Base-by-base conservation (phyloP, 2,329 filamentous ascomycete genomes). In the Zymoseptoria crescenta region DNA sequence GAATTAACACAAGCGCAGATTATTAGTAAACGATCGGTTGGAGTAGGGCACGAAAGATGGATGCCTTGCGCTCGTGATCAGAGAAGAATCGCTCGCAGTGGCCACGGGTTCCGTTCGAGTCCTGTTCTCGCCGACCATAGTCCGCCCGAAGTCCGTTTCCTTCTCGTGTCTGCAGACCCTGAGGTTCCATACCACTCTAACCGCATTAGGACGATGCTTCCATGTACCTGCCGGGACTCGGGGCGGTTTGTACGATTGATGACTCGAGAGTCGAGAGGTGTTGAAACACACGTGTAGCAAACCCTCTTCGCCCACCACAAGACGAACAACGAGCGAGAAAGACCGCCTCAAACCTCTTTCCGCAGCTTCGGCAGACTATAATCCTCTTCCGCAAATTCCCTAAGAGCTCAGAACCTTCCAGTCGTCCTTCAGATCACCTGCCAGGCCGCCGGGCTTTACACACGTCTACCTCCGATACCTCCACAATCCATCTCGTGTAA, bases 391-490 rank as follows among this genome's bases (percentile, higher is more conserved):
- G 35, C 13, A 0, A 45, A n/a, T n/a, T 3, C 13, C 35, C 35
- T 45, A 45, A 45, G 35, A 6, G n/a, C 13, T 45, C 35, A n/a
- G 35, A 45, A 45, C 13, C 35, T 45, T 45, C 35, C 35, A 45
- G 35, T 45, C 35, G 35, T 45, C 35, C 35, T 16, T 13, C 55
- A 50, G 53, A 58, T 55, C 59, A 52, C 21, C 52, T 58, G 28
- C 51, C 4, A 50, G 28, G 52, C 55, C 51, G 16, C 16, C 35
- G 35, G 35, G 35, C 35, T 41, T 54, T 54, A 24, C 56, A n/a
- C 19, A 10, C 53, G 29, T 56, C 49, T 54, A 54, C 59, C 53
- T 58, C 56, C 51, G 53, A 51, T 24, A 53, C 41, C 56, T 41
- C 24, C 51, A 19, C 45, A 45, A 45, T n/a, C 35, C 35, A 13